These are phyloP conservation scores for Roridomyces roridus DNA, from an alignment of 768 basidiomycete genomes.

Conservation along the genomic window DNA sequence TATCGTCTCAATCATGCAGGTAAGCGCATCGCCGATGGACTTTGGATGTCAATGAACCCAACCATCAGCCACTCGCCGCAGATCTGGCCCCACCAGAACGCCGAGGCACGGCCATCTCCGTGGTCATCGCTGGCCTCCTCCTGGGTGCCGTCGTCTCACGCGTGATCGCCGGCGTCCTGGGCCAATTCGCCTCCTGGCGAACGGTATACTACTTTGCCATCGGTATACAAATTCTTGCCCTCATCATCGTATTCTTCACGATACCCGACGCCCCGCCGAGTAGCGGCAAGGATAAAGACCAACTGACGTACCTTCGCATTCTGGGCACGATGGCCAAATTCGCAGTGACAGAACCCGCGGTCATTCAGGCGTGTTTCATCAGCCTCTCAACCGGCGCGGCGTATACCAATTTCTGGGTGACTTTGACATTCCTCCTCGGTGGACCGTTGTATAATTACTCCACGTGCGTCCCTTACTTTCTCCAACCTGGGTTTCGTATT, in stretches of 20 bases:
- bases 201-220: slow-evolving; percentile 80
- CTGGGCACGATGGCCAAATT: slow-evolving; percentile 81
- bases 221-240: slow-evolving; percentile 67
- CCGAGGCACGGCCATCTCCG: slow-evolving; percentile 76
- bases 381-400: slow-evolving; percentile 67
- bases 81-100: slow-evolving; percentile 80
- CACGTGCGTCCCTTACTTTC: slow-evolving; percentile 50
- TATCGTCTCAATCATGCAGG: slow-evolving; percentile 72
- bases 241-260: slow-evolving; percentile 63
- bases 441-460: slow-evolving; percentile 79
- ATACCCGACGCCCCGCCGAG: slow-evolving; percentile 86
- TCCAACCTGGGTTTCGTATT: not conserved
- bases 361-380: slow-evolving; percentile 73
- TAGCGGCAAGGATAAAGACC: slow-evolving; percentile 50
- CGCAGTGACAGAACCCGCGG: slow-evolving; percentile 75
- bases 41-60: not conserved
- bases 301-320: slow-evolving; percentile 71
- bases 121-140: slow-evolving; percentile 71
- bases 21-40: not conserved
- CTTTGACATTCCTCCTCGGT: slow-evolving; percentile 81
- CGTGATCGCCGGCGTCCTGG: slow-evolving; percentile 76
- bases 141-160: slow-evolving; percentile 78
- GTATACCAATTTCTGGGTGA: slow-evolving; percentile 71
- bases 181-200: slow-evolving; percentile 72
- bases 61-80: slow-evolving; percentile 65